phyloP scores from a whole-genome alignment of 345 rosid genomes.

The Acer campestre region DNA sequence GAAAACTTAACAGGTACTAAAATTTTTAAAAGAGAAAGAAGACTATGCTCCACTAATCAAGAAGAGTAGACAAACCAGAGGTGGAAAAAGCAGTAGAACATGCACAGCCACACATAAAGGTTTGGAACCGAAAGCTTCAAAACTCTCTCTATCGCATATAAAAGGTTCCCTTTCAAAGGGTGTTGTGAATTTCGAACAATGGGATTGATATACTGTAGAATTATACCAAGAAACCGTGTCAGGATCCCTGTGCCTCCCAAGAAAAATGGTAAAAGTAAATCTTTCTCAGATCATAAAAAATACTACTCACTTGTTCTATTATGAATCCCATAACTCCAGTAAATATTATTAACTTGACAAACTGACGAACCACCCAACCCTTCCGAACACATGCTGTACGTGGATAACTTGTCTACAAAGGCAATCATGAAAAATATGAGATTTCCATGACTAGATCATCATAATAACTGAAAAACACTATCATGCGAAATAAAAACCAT shows the following conservation, averaged over 20 bases:
- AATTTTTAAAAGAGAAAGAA: not conserved
- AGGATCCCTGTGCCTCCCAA: conserved; percentile 4
- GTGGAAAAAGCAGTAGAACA: conserved; percentile 98
- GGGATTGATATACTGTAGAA: conserved; percentile 96
- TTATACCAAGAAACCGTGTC: conserved; percentile 25
- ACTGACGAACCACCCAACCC: conserved; percentile 91
- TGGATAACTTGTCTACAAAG: conserved; percentile 80
- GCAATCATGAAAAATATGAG: conserved; percentile 17
- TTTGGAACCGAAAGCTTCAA: conserved; percentile 97
- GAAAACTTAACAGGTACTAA: not conserved
- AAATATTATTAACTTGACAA: conserved; percentile 79
- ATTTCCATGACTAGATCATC: conserved; percentile 5
- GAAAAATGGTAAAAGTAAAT: conserved; percentile 15
- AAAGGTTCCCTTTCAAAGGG: conserved; percentile 84
- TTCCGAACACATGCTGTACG: conserved; percentile 74
- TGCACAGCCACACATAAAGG: conserved; percentile 97
- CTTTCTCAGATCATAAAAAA: conserved; percentile 11
- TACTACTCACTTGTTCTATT: conserved; percentile 72
- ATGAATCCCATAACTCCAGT: conserved; percentile 96
- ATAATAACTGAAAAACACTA: not conserved
- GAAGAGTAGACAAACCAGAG: conserved; percentile 64
- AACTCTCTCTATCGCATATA: conserved; percentile 89
- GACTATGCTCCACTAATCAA: not conserved
- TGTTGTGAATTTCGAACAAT: conserved; percentile 92
- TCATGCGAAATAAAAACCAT: not conserved